phyloP scores from a whole-genome alignment of 2,329 filamentous ascomycete species.

The Cladosporium colombiae region DNA sequence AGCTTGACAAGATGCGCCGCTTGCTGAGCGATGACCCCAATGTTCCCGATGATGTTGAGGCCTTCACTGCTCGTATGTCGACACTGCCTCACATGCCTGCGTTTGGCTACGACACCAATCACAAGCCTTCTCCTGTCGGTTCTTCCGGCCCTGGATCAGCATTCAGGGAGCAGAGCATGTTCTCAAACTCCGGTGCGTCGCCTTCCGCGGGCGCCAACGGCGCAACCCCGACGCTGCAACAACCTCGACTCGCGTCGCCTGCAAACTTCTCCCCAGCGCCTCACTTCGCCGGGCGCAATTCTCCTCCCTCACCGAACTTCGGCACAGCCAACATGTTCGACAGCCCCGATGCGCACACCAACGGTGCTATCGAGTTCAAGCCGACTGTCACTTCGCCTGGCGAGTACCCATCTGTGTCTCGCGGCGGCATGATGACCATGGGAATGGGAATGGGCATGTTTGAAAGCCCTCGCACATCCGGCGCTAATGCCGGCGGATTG shows the following conservation, averaged over 20 bases:
- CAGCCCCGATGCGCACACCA: constrained; percentile 23
- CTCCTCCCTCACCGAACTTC: constrained; percentile 30
- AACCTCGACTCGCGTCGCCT: constrained; percentile 32
- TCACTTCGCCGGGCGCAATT: constrained; percentile 21
- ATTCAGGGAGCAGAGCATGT: constrained; percentile 33
- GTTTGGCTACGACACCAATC: constrained; percentile 29
- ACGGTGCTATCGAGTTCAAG: constrained; percentile 10
- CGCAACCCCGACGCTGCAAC: constrained; percentile 19
- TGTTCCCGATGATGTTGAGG: constrained; percentile 24
- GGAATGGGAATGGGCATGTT: constrained; percentile 31
- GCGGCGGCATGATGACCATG: constrained; percentile 18
- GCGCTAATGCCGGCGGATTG: constrained; percentile 20
- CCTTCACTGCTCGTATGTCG: constrained; percentile 20
- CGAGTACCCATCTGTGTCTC: constrained; percentile 18
- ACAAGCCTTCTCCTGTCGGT: constrained; percentile 16
- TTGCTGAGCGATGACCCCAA: constrained; percentile 26
- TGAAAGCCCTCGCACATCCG: constrained; percentile 33
- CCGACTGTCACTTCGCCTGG: constrained; percentile 20
- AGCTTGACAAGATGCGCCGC: constrained; percentile 31
- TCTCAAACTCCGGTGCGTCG: constrained; percentile 26
- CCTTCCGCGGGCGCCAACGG: constrained; percentile 7
- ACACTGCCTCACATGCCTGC: constrained; percentile 26
- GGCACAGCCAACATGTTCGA: constrained; percentile 33
- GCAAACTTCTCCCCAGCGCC: constrained; percentile 28
- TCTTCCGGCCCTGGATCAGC: constrained; percentile 23